phyloP scores from a whole-genome alignment of 2,329 filamentous ascomycete species.

The Verticillium isaacii region DNA sequence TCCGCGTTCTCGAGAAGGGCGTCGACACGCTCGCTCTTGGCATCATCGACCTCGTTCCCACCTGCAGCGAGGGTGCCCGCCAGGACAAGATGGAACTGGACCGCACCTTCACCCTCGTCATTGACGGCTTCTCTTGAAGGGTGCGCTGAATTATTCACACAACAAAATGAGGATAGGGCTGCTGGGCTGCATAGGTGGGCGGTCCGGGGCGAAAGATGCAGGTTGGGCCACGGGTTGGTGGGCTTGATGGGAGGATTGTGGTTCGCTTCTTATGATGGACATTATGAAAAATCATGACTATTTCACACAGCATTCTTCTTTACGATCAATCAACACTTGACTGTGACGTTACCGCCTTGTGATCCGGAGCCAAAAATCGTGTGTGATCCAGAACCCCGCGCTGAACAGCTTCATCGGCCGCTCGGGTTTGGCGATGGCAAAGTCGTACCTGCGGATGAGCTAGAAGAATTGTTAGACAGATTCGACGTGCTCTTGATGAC shows the following conservation, averaged over 20 bases:
- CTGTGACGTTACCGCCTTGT: neutral
- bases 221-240: neutral
- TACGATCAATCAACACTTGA: neutral
- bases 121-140: neutral
- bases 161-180: no score
- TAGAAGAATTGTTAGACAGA: no score
- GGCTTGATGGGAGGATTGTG: neutral
- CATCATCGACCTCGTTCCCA: conserved; percentile 13
- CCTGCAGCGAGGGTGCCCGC: conserved; percentile 6
- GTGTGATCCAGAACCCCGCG: no score
- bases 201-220: neutral
- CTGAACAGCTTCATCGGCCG: no score
- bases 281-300: no score
- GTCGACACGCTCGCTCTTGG: conserved; percentile 14
- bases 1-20: conserved; percentile 12
- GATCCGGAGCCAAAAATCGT: no score
- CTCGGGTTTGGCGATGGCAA: no score
- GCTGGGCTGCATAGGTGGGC: neutral
- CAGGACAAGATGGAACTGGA: conserved; percentile 3
- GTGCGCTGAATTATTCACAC: no score
- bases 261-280: neutral
- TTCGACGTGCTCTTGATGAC: no score
- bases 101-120: neutral
- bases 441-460: no score
- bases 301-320: neutral